Base-by-base conservation (phyloP, 306 rosid genomes). In the Citrullus colocynthis region DNA sequence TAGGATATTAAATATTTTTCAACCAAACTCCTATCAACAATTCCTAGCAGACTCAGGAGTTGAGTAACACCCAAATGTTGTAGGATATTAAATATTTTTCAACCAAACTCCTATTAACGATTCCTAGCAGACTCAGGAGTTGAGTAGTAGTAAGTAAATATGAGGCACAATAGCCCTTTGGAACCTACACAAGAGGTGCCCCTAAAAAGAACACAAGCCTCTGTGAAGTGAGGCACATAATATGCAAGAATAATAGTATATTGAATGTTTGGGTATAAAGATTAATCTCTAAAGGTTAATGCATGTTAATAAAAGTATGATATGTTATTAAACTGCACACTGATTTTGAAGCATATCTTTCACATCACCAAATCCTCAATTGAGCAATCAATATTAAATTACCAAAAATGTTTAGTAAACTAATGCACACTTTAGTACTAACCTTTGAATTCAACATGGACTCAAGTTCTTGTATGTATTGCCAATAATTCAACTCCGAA, bases 401-500 rank as follows among this genome's bases (percentile, higher is more conserved):
- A 69, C 56, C 56, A 41, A 44, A 52, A 37, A 21, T 42, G 28
- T 18, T 12, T 6, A 6, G 5, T 69, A 21, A 39, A 69, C 36
- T 44, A 20, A 20, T 69, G 52, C 51, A 65, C 45, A 37, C 75
- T 21, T 42, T 6, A 20, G 75, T 20, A 44, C 75, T 42, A 44
- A 93, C 98, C 97, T 94, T 94, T 3, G 98, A 90, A 61, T 92
- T 78, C 96, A 94, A 80, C 24, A 90, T 78, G 75, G 79, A 84
- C 84, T 89, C 93, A 24, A 94, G 93, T 65, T 86, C 83, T 7
- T 45, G 30, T 80, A 94, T 92, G 71, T 11, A 32, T 71, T 84
- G 30, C 88, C 96, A 88, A 63, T 79, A 67, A 28, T 80, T 54
- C 30, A 4, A 17, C 34, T 86, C 83, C 45, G 88, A 79, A 45